Base-by-base conservation (phyloP, 768 basidiomycete genomes). In the Amanita pseudoporphyria region DNA sequence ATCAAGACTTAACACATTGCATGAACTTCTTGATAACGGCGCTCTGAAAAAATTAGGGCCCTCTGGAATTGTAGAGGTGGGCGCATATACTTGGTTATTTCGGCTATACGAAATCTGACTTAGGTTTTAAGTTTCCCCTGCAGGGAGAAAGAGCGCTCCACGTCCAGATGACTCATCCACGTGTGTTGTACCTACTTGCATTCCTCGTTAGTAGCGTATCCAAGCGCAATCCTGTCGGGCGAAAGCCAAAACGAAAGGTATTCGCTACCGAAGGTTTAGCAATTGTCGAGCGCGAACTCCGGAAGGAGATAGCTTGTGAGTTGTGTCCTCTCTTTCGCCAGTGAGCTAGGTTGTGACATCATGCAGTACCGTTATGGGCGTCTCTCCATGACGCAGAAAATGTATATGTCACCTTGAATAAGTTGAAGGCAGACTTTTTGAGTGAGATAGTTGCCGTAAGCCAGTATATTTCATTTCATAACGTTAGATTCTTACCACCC, bases 221-320 rank as follows among this genome's bases (percentile, higher is more conserved):
- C 0, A 86, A 87, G 56, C 76, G 84, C 12, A 86, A 90, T 57
- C 74, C 81, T 0, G 77, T 83, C 0, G 88, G 86, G 35, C 71
- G 84, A 21, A 82, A 78, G 47, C 87, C 87, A 3, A 85, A 82
- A 66, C 73, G 82, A 52, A 80, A 77, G 41, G 66, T 84, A 0
- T 90, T 87, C 64, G 79, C 84, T 0, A 62, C 62, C 5, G 85
- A 84, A 53, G 87, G 84, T 0, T 44, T 84, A 6, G 60, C 67
- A 18, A 62, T 74, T 18, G 67, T 74, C 51, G 73, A 76, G 47
- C 71, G 68, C 49, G 81, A 76, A 58, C 57, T 68, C 43, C 61
- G 56, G 44, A 73, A 66, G 50, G 69, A 72, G 51, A 55, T 71
- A 2, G 53, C 58, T 19, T 58, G 73, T 74, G 48, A 21, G 73